Evolutionary conservation across 129 eudicot genomes (phyloP).

Genomic region (Artemisia argyi): DNA sequence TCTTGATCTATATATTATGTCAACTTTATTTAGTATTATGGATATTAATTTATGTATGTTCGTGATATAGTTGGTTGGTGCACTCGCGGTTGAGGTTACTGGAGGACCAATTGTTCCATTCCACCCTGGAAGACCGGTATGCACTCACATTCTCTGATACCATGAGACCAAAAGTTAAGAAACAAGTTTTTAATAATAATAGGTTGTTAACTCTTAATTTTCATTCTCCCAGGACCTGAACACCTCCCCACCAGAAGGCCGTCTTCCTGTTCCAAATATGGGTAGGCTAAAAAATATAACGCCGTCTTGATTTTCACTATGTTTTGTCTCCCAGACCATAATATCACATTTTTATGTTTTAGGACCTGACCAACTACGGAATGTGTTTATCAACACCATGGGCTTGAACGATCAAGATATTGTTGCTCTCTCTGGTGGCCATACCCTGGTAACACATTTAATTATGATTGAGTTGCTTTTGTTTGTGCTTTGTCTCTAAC

Average conservation of each 20-base stretch:
- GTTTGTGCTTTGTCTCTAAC: no score
- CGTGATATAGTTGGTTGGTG: conserved; percentile 74
- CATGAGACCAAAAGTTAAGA: background rate
- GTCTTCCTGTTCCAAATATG: conserved; percentile 79
- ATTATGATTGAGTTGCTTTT: no score
- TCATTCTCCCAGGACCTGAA: conserved; percentile 44
- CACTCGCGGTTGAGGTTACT: conserved; percentile 80
- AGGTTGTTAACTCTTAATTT: background rate
- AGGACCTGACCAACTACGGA: conserved; percentile 79
- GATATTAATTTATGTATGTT: background rate
- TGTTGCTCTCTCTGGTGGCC: conserved; percentile 95
- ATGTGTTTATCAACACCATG: conserved; percentile 65
- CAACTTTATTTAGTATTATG: background rate
- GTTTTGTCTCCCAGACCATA: background rate
- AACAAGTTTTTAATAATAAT: background rate
- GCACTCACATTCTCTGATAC: background rate
- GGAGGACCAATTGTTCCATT: conserved; percentile 95
- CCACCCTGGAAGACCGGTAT: conserved; percentile 85
- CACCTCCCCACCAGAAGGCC: conserved; percentile 78
- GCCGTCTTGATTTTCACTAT: background rate
- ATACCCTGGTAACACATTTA: conserved; percentile 66
- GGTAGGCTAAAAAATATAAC: conserved; percentile 38
- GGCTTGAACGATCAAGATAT: conserved; percentile 82
- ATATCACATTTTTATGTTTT: conserved; percentile 2
- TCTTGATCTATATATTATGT: background rate